Percentiles rank a stretch among this genome's conserved stretches.
Evolutionary conservation across 2,329 filamentous ascomycete genomes (phyloP).

Genomic region (Colletotrichum sp.): DNA sequence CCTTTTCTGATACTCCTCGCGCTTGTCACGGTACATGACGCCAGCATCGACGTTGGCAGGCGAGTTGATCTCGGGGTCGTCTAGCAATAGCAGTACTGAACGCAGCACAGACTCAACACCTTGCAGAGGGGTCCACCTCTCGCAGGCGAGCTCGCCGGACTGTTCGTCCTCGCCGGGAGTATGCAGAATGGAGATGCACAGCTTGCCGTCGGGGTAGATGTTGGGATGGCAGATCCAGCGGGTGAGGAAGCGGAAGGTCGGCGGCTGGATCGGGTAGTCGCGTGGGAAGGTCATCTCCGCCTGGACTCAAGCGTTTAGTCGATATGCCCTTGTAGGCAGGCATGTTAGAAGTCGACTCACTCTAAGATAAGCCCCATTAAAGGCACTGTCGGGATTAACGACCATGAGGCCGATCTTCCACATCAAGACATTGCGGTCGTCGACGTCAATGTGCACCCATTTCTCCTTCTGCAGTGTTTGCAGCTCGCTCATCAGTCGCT

Average conservation of each 20-base stretch:
- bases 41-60: conserved; percentile 95
- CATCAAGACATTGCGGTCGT: conserved; percentile 82
- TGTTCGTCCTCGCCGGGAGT: conserved; percentile 89
- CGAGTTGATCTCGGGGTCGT: conserved; percentile 91
- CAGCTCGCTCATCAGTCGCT: conserved; percentile 89
- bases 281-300: conserved; percentile 85
- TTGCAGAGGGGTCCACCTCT: conserved; percentile 94
- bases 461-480: conserved; percentile 84
- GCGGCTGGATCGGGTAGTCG: conserved; percentile 90
- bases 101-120: conserved; percentile 94
- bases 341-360: conserved; percentile 35
- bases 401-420: conserved; percentile 93
- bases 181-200: conserved; percentile 98
- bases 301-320: conserved; percentile 36
- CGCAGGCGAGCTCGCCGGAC: conserved; percentile 87
- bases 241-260: conserved; percentile 82
- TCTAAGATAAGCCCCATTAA: conserved; percentile 92
- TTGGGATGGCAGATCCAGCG: conserved; percentile 89
- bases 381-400: conserved; percentile 88
- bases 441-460: conserved; percentile 90
- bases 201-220: conserved; percentile 85
- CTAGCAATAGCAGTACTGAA: conserved; percentile 88
- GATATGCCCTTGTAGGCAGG: neutral
- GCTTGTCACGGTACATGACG: conserved; percentile 80
- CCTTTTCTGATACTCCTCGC: conserved; percentile 70